These are phyloP conservation scores for Arachnomyces sp. DNA, from an alignment of 2,329 filamentous ascomycete species.

Conservation along the genomic window DNA sequence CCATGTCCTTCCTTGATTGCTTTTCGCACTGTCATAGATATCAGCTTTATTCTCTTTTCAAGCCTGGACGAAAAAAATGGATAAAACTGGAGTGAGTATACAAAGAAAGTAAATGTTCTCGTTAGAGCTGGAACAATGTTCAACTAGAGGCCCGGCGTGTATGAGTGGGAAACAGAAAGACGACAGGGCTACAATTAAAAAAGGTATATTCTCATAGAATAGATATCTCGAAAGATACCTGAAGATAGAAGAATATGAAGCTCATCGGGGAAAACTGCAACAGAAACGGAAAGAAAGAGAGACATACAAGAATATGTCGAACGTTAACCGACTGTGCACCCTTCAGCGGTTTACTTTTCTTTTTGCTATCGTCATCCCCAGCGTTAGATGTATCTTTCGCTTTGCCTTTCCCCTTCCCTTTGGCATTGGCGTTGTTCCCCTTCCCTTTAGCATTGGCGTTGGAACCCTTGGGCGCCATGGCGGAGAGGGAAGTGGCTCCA, in stretches of 20 bases:
- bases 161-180: neutral
- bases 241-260: neutral
- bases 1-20: slow-evolving; percentile 59
- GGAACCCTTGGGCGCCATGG: slow-evolving; percentile 39
- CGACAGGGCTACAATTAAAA: neutral
- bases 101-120: neutral
- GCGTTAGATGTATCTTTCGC: slow-evolving; percentile 28
- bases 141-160: neutral
- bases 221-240: no score
- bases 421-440: slow-evolving; percentile 28
- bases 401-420: slow-evolving; percentile 34
- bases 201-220: no score
- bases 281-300: slow-evolving; percentile 1
- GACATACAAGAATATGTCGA: slow-evolving; percentile 53
- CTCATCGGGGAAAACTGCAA: neutral
- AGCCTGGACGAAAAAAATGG: neutral
- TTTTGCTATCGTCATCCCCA: slow-evolving; percentile 25
- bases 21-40: slow-evolving; percentile 47
- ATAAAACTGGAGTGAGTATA: neutral
- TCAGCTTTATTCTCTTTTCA: neutral
- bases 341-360: slow-evolving; percentile 43
- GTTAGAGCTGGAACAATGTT: neutral
- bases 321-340: slow-evolving; percentile 58
- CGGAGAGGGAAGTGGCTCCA: neutral
- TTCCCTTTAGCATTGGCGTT: slow-evolving; percentile 28